Evolutionary conservation across 163 green algal species (phyloP), one percentile per base, ranked within the genome.

Genomic region (Smithsoniella earleae): DNA sequence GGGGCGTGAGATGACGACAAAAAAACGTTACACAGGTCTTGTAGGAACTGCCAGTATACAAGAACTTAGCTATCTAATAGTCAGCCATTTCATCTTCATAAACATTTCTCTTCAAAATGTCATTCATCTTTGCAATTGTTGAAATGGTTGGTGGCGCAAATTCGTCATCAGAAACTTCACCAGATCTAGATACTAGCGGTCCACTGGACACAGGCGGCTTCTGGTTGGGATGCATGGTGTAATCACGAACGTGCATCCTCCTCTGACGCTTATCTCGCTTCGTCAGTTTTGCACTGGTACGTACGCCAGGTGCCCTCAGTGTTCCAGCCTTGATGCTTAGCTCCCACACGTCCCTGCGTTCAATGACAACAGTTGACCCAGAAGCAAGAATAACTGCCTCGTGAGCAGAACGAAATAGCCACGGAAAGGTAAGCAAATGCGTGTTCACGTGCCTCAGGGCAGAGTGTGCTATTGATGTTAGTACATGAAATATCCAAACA

Each of bases 331-430:
- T 69, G 30, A 69, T 31, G 27, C 25, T 33, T 5, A 38, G 40
- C 58, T 69, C 58, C 58, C 58, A 69, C 20, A 69, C 58, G 18
- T 69, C n/a, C 58, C 58, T 69, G 58, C 58, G n/a, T n/a, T n/a
- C n/a, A n/a, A n/a, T n/a, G n/a, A n/a, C n/a, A n/a, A n/a, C n/a
- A n/a, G n/a, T n/a, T n/a, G n/a, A n/a, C n/a, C n/a, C n/a, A n/a
- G n/a, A n/a, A n/a, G n/a, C n/a, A n/a, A 69, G 30, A 64, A 27
- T 6, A 20, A 13, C 49, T 36, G 40, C 40, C 13, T 13, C 40
- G 10, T 49, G 10, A 49, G 10, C 40, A 49, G 10, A 49, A 10
- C 40, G 40, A 49, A 10, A 49, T 13, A 49, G 40, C 40, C 10
- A 49, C 10, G 40, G 13, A 49, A 49, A 10, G 10, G 40, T 13